Base-by-base conservation (phyloP, 345 rosid genomes). In the Rhodamnia rubescens region DNA sequence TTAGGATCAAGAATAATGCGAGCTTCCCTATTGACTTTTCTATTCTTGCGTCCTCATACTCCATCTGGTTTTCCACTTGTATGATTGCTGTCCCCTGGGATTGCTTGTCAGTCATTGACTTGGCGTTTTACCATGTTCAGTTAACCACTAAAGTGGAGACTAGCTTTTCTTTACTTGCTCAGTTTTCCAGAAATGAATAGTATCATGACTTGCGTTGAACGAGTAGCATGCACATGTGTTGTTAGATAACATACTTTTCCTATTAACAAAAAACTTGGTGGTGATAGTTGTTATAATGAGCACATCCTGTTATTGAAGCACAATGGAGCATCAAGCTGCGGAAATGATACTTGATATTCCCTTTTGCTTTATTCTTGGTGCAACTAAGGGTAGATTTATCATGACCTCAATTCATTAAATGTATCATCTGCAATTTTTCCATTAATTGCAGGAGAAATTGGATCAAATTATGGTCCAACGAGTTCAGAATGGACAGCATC, bases 391-490 rank as follows among this genome's bases (percentile, higher is more conserved):
- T 69, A 36, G 47, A 36, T 69, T 69, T 69, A 69, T 8, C 0
- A 1, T 49, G 53, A 36, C 11, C 0, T 82, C 7, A n/a, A 57
- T 29, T 55, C 24, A 11, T 49, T 32, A 26, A 44, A 84, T 18
- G 58, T 86, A 83, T 84, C 54, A 47, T 85, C 89, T 52, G 57
- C 55, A 13, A 52, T 54, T 20, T 85, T 81, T n/a, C 52, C 27
- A 42, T 57, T 53, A 40, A 42, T 82, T 82, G 47, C 90, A 92
- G 98, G 92, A 69, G 81, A 91, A 88, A 27, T 59, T 80, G 42
- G 83, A 57, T 86, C 86, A 82, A 83, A 74, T 84, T 85, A 52
- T 78, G 85, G 85, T 64, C 82, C 88, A 10, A 64, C 89, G 55
- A 89, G 89, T 88, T 89, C 88, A 86, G 59, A 91, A 84, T 18